Base-by-base conservation (phyloP, 768 basidiomycete species). In the Crepidotus variabilis region DNA sequence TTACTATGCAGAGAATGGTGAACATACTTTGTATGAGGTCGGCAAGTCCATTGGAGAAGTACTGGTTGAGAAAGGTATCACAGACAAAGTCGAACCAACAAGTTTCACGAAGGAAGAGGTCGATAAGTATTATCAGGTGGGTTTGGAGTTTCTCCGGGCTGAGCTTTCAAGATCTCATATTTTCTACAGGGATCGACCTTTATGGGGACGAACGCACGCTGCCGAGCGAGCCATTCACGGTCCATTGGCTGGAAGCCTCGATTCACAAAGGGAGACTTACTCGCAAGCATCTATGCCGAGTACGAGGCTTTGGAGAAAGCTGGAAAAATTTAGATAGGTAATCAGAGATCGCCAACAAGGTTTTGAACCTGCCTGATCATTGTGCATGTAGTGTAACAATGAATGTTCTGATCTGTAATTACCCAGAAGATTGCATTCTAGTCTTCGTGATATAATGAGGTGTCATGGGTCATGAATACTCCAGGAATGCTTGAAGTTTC, bases 401-500 rank as follows among this genome's bases (percentile, higher is more conserved):
- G 18, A 20, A 16, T 43, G 39, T 20, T 16, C 3, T 16, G 14
- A 14, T 14, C 39, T 4, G 18, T 43, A 14, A 43, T 14, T 5
- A 43, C 39, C 18, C 18, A 28, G 28, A 3, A 28, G 39, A 11
- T 5, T 43, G 39, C 4, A 20, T 5, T 43, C 5, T 43, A 3
- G 39, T 43, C 39, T 43, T 43, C 18, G 11, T 43, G 18, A 43
- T 33, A 22, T 52, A 13, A 18, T 33, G 24, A 33, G n/a, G 33
- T 18, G 33, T 23, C 11, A 32, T 10, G 14, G 14, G 21, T 56
- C 51, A 61, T 21, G 63, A 77, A 67, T 85, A 86, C 64, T 91
- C 88, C 51, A 89, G 73, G 67, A 88, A 90, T 0, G 72, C 78
- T 69, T 91, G 89, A 55, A 93, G 65, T 71, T 85, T 87, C 59